Evolutionary conservation across 345 rosid species (phyloP).

Genomic region (Ceriops zippeliana): DNA sequence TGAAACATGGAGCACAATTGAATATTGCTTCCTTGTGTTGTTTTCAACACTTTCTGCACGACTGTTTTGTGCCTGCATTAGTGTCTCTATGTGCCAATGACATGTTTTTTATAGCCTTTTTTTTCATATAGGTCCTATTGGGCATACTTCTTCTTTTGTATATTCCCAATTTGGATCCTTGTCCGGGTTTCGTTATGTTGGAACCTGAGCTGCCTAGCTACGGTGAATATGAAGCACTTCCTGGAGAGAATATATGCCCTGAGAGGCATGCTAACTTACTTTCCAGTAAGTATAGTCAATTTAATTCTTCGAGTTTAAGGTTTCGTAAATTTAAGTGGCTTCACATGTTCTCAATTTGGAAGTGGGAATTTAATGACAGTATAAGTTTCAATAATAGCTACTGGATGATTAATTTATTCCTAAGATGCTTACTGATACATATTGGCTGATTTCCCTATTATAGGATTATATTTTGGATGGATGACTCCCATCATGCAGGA

Average conservation of each 20-base stretch:
- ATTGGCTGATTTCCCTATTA: background rate
- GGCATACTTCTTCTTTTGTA: slow-evolving; percentile 25
- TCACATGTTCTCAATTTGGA: background rate
- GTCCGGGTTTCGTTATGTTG: slow-evolving; percentile 22
- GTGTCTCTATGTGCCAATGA: background rate
- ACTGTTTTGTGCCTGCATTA: background rate
- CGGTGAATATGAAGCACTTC: slow-evolving; percentile 30
- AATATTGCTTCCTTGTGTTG: background rate
- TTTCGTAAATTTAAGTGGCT: background rate
- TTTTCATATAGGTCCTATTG: slow-evolving; percentile 20
- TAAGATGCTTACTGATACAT: slow-evolving; percentile 1
- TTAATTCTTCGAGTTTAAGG: background rate
- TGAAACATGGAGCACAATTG: background rate
- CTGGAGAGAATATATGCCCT: slow-evolving; percentile 29
- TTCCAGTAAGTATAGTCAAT: slow-evolving; percentile 21
- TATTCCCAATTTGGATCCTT: slow-evolving; percentile 30
- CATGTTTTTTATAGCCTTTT: background rate
- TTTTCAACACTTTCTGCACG: background rate
- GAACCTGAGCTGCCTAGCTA: slow-evolving; percentile 18
- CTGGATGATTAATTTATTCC: background rate
- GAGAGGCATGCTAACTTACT: slow-evolving; percentile 30
- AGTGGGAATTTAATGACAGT: background rate
- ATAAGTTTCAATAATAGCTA: background rate
- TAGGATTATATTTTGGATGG: slow-evolving; percentile 60
- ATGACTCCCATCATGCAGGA: slow-evolving; percentile 81